These are phyloP conservation scores for Pseudogymnoascus sp. DNA, from an alignment of 2,329 filamentous ascomycete species.

Conservation along the genomic window DNA sequence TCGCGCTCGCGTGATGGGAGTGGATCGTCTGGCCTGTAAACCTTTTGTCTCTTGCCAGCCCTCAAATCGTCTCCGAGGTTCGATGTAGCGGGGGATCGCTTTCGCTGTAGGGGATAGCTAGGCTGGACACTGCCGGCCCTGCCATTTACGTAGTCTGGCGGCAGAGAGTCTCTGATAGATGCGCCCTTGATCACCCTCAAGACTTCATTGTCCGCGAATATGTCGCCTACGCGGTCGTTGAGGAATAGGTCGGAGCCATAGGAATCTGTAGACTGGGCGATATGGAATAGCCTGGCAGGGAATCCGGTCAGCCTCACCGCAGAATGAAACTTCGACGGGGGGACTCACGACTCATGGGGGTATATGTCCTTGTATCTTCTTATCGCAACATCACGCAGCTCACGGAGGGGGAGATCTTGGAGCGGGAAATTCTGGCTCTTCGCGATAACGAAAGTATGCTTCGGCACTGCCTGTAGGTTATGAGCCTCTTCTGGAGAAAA, in stretches of 20 bases:
- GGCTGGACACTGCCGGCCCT: constrained; percentile 5
- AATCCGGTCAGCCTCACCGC: neutral
- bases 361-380: constrained; percentile 10
- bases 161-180: constrained; percentile 8
- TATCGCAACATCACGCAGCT: constrained; percentile 5
- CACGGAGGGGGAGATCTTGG: neutral
- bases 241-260: constrained; percentile 8
- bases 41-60: constrained; percentile 6
- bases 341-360: constrained; percentile 8
- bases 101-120: neutral
- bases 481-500: constrained; percentile 6
- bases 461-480: neutral
- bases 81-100: constrained; percentile 6
- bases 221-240: constrained; percentile 8
- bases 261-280: constrained; percentile 7
- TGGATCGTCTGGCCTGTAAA: constrained; percentile 2
- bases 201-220: constrained; percentile 10
- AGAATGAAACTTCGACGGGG: neutral
- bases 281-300: constrained; percentile 1
- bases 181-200: constrained; percentile 8
- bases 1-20: neutral
- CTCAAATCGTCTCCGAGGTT: neutral
- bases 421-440: constrained; percentile 2
- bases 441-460: constrained; percentile 6
- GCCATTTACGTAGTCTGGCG: neutral